Evolutionary conservation across 2,329 filamentous ascomycete genomes (phyloP), one percentile per base, ranked within the genome.

Genomic region (Malbranchea cinnamomea): DNA sequence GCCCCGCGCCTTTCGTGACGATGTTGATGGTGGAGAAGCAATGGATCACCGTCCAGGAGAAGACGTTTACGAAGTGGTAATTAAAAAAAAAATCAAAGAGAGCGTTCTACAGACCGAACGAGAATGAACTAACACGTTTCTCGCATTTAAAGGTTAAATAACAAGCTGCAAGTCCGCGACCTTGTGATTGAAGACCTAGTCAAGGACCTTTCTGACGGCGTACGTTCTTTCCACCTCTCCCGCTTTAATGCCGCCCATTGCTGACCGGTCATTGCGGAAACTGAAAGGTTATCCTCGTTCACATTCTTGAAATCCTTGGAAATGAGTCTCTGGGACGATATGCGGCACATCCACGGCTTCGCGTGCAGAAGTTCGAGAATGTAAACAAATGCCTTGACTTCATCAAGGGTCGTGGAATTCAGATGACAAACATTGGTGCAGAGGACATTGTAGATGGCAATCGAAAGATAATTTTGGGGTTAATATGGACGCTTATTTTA

Each of bases 61-160:
- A 95, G 70, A 98, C 89, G 16, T 98, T 98, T 59, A 93, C 85
- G 36, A 98, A 95, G 81, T 98, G 89, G 78, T 81, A n/a, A n/a
- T n/a, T n/a, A n/a, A n/a, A n/a, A n/a, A n/a, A n/a, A n/a, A 28
- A 6, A 43, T 40, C 17, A 14, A 35, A 35, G 41, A 14, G 25
- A 16, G 13, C 24, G 15, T 26, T 19, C 21, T 20, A 11, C 21
- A 11, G 4, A 13, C 13, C 21, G 19, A 13, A 14, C 18, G 18
- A 18, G 26, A 19, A 17, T 28, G 18, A 23, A 24, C 14, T 24
- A 17, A 24, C 10, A 16, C 3, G 24, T 37, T 17, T 11, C 8
- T 21, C 11, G 19, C 35, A 10, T 16, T 11, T 28, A 12, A 50
- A 89, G 84, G 89, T 72, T 98, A 43, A 98, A 98, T 60, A 91